Evolutionary conservation across 352 stramenopile genomes (phyloP).

Genomic region (Phytophthora pluvialis): DNA sequence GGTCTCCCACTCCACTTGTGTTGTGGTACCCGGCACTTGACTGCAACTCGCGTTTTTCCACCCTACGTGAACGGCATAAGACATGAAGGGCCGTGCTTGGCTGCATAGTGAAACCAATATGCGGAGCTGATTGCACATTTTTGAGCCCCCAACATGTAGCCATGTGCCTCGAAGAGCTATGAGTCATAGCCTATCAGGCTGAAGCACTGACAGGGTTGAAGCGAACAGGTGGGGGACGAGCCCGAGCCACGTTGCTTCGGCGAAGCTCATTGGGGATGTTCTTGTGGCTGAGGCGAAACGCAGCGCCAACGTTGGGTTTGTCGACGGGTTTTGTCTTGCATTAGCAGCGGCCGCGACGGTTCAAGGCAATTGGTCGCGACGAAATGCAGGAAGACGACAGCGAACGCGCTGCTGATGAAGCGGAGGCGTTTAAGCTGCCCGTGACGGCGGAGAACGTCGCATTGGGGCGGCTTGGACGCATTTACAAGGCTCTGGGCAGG

Average conservation of each 20-base stretch:
- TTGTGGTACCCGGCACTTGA: slow-evolving; percentile 22
- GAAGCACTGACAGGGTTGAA: slow-evolving; percentile 22
- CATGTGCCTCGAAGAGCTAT: slow-evolving; percentile 11
- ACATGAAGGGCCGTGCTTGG: slow-evolving; percentile 20
- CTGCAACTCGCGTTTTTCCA: slow-evolving; percentile 29
- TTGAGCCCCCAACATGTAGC: slow-evolving; percentile 17
- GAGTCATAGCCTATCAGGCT: not conserved
- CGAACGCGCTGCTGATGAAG: not conserved
- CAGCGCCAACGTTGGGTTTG: not conserved
- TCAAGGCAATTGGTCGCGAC: slow-evolving; percentile 11
- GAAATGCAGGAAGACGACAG: slow-evolving; percentile 20
- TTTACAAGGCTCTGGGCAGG: slow-evolving; percentile 46
- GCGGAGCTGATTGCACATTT: slow-evolving; percentile 23
- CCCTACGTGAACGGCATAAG: slow-evolving; percentile 18
- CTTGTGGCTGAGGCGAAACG: slow-evolving; percentile 6
- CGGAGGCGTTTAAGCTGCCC: slow-evolving; percentile 25
- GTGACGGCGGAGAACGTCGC: slow-evolving; percentile 33
- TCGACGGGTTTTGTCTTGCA: not conserved
- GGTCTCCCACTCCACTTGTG: slow-evolving; percentile 8
- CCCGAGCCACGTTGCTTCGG: slow-evolving; percentile 2
- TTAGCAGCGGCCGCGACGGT: slow-evolving; percentile 19
- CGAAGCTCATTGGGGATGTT: slow-evolving; percentile 13
- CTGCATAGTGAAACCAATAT: slow-evolving; percentile 28
- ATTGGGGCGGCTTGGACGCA: slow-evolving; percentile 39
- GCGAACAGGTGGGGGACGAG: slow-evolving; percentile 1